Conservation (phyloP, 495 filamentous ascomycete species). For the Pseudotulostoma volvatum region DNA sequence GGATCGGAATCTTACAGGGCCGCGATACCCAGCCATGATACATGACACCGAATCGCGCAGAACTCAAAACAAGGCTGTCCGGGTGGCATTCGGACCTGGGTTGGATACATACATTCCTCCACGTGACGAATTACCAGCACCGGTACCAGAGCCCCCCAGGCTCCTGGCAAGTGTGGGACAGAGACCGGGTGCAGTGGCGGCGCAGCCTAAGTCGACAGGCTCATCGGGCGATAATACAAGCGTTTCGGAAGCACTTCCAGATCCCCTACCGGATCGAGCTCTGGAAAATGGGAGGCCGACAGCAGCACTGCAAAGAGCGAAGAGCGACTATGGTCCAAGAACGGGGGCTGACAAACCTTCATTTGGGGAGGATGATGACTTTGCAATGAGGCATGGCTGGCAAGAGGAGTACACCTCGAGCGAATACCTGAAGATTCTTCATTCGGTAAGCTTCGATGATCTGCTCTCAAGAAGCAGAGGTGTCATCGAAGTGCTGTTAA, state of each 20-base stretch:
- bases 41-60: conserved; percentile 19
- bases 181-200: conserved; percentile 10
- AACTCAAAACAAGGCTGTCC: conserved; percentile 21
- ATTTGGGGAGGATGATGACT: conserved; percentile 30
- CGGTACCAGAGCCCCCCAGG: conserved; percentile 21
- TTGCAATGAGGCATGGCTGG: conserved; percentile 46
- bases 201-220: conserved; percentile 16
- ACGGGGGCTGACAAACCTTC: conserved; percentile 16
- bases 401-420: conserved; percentile 43
- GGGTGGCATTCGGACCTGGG: conserved; percentile 31
- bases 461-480: too few relatives aligned
- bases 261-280: conserved; percentile 16
- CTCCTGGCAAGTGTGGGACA: conserved; percentile 24
- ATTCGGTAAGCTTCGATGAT: conserved; percentile 34
- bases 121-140: conserved; percentile 25
- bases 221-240: conserved; percentile 20
- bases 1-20: conserved; percentile 16
- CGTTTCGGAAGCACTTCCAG: conserved; percentile 10
- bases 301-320: conserved; percentile 47
- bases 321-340: conserved; percentile 49
- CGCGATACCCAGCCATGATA: conserved; percentile 15
- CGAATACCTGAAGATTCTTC: conserved; percentile 40
- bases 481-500: too few relatives aligned
- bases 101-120: conserved; percentile 27
- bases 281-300: conserved; percentile 28